Percentiles rank a stretch among this genome's conserved stretches.
phyloP scores from a whole-genome alignment of 2,329 filamentous ascomycete genomes.

The Cordyceps cicadae region DNA sequence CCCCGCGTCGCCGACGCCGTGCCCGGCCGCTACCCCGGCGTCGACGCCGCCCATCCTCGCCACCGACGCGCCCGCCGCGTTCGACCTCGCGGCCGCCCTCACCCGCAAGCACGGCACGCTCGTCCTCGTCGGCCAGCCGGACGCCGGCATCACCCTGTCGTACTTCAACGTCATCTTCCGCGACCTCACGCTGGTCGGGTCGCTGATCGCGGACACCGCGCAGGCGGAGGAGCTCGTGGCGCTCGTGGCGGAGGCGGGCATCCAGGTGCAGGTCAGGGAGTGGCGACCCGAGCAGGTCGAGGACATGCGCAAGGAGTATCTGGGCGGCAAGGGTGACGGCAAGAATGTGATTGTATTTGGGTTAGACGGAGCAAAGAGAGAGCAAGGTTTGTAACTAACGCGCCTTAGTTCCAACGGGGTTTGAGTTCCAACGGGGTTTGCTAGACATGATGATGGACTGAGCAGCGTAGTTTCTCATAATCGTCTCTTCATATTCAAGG shows the following conservation, averaged over 20 bases:
- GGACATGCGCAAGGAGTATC: constrained; percentile 12
- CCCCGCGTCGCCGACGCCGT: constrained; percentile 1
- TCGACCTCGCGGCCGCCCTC: constrained; percentile 10
- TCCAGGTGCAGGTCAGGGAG: constrained; percentile 13
- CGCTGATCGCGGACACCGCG: constrained; percentile 12
- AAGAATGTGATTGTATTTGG: constrained; percentile 12
- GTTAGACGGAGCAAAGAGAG: neutral
- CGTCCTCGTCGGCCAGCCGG: constrained; percentile 14
- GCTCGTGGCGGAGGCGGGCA: constrained; percentile 10
- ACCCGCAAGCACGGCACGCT: constrained; percentile 14
- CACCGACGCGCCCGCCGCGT: constrained; percentile 14
- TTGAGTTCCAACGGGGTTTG: too few species aligned
- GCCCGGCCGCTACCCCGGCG: constrained; percentile 7
- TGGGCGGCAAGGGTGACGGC: constrained; percentile 10
- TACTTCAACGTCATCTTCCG: constrained; percentile 13
- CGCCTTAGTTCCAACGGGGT: too few species aligned
- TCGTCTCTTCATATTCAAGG: constrained; percentile 2
- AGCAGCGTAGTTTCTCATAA: neutral
- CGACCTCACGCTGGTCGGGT: constrained; percentile 13
- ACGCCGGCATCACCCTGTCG: constrained; percentile 13
- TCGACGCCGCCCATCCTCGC: constrained; percentile 15
- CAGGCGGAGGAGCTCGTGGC: constrained; percentile 12
- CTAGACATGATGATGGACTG: neutral
- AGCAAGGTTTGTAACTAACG: neutral
- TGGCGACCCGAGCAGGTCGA: constrained; percentile 13